Conservation (phyloP, 2,329 filamentous ascomycete genomes). For the Talaromyces sp. region DNA sequence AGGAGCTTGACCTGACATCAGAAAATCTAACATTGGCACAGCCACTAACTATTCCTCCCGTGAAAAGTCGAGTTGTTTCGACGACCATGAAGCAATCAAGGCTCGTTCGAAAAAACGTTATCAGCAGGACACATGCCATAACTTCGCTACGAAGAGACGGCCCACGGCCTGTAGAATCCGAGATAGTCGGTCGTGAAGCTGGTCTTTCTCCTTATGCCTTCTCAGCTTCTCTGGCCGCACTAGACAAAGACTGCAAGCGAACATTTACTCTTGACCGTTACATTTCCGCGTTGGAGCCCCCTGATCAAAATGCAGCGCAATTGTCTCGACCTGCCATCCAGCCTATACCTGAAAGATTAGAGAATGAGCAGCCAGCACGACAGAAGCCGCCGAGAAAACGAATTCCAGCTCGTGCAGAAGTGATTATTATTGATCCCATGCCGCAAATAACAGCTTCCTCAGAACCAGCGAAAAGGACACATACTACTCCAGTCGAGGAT, state of each 20-base stretch:
- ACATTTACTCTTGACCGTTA: slow-evolving; percentile 38
- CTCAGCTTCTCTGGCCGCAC: slow-evolving; percentile 31
- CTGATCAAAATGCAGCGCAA: slow-evolving; percentile 8
- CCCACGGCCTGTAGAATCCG: slow-evolving; percentile 35
- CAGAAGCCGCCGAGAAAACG: slow-evolving; percentile 27
- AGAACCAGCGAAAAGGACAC: background rate
- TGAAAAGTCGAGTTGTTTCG: background rate
- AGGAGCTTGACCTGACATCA: background rate
- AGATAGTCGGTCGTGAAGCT: slow-evolving; percentile 20
- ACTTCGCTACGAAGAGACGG: slow-evolving; percentile 36
- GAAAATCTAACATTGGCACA: slow-evolving; percentile 11
- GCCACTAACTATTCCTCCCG: background rate
- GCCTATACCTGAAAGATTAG: background rate
- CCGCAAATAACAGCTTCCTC: slow-evolving; percentile 6
- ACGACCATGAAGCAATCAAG: slow-evolving; percentile 7
- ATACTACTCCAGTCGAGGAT: slow-evolving; percentile 12
- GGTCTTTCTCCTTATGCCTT: slow-evolving; percentile 27
- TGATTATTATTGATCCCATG: slow-evolving; percentile 11
- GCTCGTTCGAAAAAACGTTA: slow-evolving; percentile 31
- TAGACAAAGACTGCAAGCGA: slow-evolving; percentile 30
- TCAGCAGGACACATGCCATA: slow-evolving; percentile 33
- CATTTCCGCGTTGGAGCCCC: slow-evolving; percentile 24
- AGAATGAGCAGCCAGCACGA: background rate
- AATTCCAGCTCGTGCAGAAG: slow-evolving; percentile 4
- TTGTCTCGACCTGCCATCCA: background rate